Base-by-base conservation (phyloP, 352 stramenopile genomes). In the Thalassiosira allenii region DNA sequence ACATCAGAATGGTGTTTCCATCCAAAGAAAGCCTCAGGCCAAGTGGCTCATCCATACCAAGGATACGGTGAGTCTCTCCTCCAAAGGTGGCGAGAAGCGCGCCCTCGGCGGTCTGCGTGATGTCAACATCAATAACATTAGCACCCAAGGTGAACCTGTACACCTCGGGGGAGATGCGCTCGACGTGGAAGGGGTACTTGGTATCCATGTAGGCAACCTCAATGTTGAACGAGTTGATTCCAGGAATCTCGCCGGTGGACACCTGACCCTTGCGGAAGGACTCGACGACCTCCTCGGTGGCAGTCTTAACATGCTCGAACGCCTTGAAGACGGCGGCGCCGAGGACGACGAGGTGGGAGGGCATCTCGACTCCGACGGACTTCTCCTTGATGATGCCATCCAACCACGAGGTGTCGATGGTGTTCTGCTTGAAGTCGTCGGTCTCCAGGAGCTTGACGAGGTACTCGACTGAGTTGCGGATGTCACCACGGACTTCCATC, bases 381-480 rank as follows among this genome's bases (percentile, higher is more conserved):
- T 96, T 98, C 59, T 97, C 93, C 64, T 95, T 95, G 83, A 99
- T 99, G 69, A 98, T 94, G 47, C 98, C 96, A 87, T 99, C 98
- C 34, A 99, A 93, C 98, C 98, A 99, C 34, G 95, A 96, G 43
- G 98, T 99, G 84, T 99, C 96, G 89, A 99, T 99, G 49, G 91
- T 97, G 94, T 99, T 99, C 68, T 96, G 89, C 82, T 98, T 98
- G 91, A 99, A 99, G 79, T 98, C 97, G 44, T 98, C 94, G 27
- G 95, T 98, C 91, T 99, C 97, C 73, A 99, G 97, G 82, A 99
- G 96, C 89, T 99, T 96, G 14, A 99, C 96, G 64, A 99, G 96
- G 89, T 99, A 99, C 92, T 99, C 98, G 61, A 99, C 97, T 1
- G 98, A 99, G 57, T 97, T 99, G 84, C 98, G 97, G 90, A 99